Evolutionary conservation across 202 grass and related monocot genomes (phyloP), one percentile per base, ranked within the genome.

Genomic region (Panicum hallii): DNA sequence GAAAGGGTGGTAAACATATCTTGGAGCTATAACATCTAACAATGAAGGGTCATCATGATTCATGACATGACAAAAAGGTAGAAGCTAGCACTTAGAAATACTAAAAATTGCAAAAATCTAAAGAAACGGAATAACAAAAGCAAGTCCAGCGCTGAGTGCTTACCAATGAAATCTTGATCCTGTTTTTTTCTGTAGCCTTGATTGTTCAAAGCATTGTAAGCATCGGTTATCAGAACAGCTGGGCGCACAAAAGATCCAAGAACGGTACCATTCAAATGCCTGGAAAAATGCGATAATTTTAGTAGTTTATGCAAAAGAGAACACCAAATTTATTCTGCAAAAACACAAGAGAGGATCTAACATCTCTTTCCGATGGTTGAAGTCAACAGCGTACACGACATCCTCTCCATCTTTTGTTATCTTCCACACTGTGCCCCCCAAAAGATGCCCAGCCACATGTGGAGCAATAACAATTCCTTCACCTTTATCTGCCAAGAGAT

Each of bases 351-450:
- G 2, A 81, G 49, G 40, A 74, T 83, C 45, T 67, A 74, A 98
- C 95, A 84, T 87, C 77, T 99, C 93, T 91, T 95, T 99, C 62
- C 91, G 91, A 89, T 99, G 96, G 90, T 99, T 99, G 55, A 95
- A 99, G 41, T 99, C 96, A 63, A 99, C 91, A 50, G 91, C 96
- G 74, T 99, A 99, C 52, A 99, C 63, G 0, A 99, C 88, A 75
- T 99, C 93, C 58, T 99, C 93, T 38, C 96, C 96, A 89, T 99
- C 96, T 85, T 99, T 95, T 56, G 96, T 99, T 82, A 99, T 99
- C 90, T 95, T 99, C 96, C 96, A 99, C 73, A 99, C 75, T 6
- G 96, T 95, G 48, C 93, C 91, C 0, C 96, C 93, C 91, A 99
- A 89, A 87, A 94, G 93, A 94, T 99, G 96, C 38, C 96, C 96